Base-by-base conservation (phyloP, 176 grass and related monocot species). In the Eremochloa ophiuroides region DNA sequence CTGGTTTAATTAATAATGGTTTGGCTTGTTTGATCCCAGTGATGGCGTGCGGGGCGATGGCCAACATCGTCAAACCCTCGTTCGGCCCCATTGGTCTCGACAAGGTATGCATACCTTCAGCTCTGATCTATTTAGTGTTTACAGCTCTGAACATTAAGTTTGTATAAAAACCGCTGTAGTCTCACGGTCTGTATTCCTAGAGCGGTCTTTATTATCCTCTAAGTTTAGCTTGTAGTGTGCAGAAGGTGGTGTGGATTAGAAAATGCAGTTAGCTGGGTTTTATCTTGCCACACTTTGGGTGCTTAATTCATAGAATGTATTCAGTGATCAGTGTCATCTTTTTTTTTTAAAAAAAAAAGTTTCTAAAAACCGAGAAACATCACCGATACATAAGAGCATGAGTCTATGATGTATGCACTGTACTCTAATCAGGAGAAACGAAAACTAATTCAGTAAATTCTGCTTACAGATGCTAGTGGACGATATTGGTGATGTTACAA, bases 401-500 rank as follows among this genome's bases (percentile, higher is more conserved):
- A 60, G 10, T 37, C 40, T 26, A 14, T 39, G 41, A 2, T 28
- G 13, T 64, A 20, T 61, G 35, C 40, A 62, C 13, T 53, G 10
- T 38, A 41, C 13, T 34, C 22, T 84, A 62, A 69, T 27, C 1
- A 41, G 29, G 26, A 55, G 3, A 50, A 4, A 3, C 0, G 4
- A 61, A 53, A 75, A 62, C 43, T 88, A 83, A 89, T 35, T 86
- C 38, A n/a, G 55, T 31, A 29, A 28, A 28, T 77, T 51, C 8
- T 59, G 5, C 15, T 75, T 83, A 43, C 73, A 95, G 93, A 99
- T 99, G 93, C 83, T 93, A 43, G 93, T 95, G 68, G 91, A 95
- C 86, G 93, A 99, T 79, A 99, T 99, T 26, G 93, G 96, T 76
- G 91, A 99, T 83, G 96, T 95, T 62, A 95, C 91, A 47, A 99